Base-by-base conservation (phyloP, 306 rosid genomes). In the Medicago lupulina region DNA sequence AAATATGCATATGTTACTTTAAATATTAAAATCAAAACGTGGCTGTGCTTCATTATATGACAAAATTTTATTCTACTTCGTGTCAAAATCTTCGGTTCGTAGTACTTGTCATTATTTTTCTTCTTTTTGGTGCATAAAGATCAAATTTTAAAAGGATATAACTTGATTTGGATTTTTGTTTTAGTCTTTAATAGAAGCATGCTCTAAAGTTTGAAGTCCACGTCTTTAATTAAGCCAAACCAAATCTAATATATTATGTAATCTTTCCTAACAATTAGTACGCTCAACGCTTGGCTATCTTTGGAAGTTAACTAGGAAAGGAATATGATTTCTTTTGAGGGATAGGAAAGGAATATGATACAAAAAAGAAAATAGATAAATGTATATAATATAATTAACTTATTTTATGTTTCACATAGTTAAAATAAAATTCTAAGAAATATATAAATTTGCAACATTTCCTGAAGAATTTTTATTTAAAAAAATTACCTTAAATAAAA, bases 21-120 rank as follows among this genome's bases (percentile, higher is more conserved):
- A 15, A 76, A 31, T 71, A 72, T 71, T 82, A 9, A 55, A 77
- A 82, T 38, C 7, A 25, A 82, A 82, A 82, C 85, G 82, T 82
- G 82, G 16, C 21, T 64, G 4, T 76, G 70, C 71, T 64, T 65
- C 16, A 36, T 58, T 58, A 10, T 61, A 71, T 71, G 18, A 15
- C 28, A 38, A n/a, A 61, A 40, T 75, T 58, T 58, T 16, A 62
- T 81, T 70, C 73, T 67, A 67, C 36, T 57, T 74, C 19, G 53
- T 51, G 40, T 8, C 12, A 13, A 17, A 16, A 40, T 62, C 77
- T 31, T 70, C 61, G 55, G 68, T 81, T 47, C 43, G 72, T 69
- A 73, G 13, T 59, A 21, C 25, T 15, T 66, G 21, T 11, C 38
- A n/a, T 4, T 34, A 11, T 44, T 28, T 25, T 38, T 11, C 9